Evolutionary conservation across 2,329 filamentous ascomycete species (phyloP).

Genomic region (Pestalotiopsis sp.): DNA sequence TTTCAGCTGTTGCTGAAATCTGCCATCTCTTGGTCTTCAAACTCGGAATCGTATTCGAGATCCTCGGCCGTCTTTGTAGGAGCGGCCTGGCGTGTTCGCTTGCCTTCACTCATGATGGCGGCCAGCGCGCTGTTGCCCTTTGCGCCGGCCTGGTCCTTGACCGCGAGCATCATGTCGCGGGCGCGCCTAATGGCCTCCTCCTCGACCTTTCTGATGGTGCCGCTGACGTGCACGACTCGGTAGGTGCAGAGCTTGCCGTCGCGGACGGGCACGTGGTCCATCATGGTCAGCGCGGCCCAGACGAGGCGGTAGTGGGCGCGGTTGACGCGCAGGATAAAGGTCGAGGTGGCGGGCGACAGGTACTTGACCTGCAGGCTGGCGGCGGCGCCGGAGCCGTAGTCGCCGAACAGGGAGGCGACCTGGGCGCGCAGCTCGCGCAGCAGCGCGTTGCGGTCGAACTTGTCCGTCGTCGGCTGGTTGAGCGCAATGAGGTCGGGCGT

Average conservation of each 20-base stretch:
- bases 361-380: slow-evolving; percentile 81
- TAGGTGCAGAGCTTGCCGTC: slow-evolving; percentile 71
- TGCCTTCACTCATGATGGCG: slow-evolving; percentile 38
- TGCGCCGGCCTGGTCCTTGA: slow-evolving; percentile 46
- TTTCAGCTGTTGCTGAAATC: slow-evolving; percentile 29
- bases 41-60: slow-evolving; percentile 44
- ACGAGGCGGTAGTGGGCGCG: slow-evolving; percentile 82
- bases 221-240: slow-evolving; percentile 82
- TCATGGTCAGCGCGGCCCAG: slow-evolving; percentile 85
- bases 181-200: slow-evolving; percentile 84
- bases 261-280: slow-evolving; percentile 65
- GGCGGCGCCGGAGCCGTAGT: slow-evolving; percentile 79
- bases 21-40: slow-evolving; percentile 36
- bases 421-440: slow-evolving; percentile 69
- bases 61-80: slow-evolving; percentile 39
- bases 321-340: slow-evolving; percentile 83
- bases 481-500: slow-evolving; percentile 68
- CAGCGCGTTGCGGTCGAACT: slow-evolving; percentile 66
- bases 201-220: slow-evolving; percentile 90
- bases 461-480: slow-evolving; percentile 75
- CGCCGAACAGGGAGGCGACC: slow-evolving; percentile 76
- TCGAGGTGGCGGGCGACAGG: slow-evolving; percentile 86
- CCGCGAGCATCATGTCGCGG: slow-evolving; percentile 68
- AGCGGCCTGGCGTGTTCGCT: slow-evolving; percentile 19
- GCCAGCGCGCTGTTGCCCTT: slow-evolving; percentile 31